phyloP scores from a whole-genome alignment of 768 basidiomycete species.

The Kwoniella sp. region DNA sequence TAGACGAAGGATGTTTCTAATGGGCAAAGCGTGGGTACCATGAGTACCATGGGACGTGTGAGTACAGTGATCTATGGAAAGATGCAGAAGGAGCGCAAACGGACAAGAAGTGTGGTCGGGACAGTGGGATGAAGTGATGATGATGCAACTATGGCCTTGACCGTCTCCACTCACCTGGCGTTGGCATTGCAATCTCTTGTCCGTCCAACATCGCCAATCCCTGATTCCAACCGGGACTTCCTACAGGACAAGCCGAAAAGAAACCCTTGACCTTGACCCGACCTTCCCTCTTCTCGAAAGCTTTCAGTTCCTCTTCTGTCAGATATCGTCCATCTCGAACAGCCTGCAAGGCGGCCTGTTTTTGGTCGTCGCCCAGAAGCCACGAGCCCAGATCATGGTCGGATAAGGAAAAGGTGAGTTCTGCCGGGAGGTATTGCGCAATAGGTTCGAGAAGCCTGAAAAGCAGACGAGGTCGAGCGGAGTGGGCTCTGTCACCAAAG shows the following conservation, averaged over 20 bases:
- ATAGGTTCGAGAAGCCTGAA: constrained; percentile 47
- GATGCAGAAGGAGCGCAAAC: no score
- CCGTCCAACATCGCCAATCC: constrained; percentile 20
- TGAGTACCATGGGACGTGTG: no score
- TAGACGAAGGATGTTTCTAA: constrained; percentile 52
- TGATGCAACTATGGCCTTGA: not conserved
- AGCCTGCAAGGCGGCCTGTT: constrained; percentile 32
- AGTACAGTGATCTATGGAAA: no score
- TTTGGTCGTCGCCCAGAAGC: constrained; percentile 49
- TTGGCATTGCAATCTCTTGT: not conserved
- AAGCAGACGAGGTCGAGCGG: constrained; percentile 40
- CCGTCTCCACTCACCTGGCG: constrained; percentile 1
- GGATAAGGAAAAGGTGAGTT: constrained; percentile 44
- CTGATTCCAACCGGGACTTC: constrained; percentile 34
- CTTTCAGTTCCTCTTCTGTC: constrained; percentile 36
- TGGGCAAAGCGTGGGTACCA: no score
- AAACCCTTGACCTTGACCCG: constrained; percentile 29
- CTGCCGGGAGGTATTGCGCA: constrained; percentile 37
- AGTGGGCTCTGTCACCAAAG: constrained; percentile 35
- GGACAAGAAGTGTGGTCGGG: no score
- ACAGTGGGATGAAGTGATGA: no score
- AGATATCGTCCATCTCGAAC: constrained; percentile 37
- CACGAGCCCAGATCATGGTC: constrained; percentile 54
- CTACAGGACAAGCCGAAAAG: constrained; percentile 49
- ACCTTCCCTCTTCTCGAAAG: constrained; percentile 45